A percentile compares a stretch with the other conserved stretches of the same genome.
Evolutionary conservation across 768 basidiomycete genomes (phyloP).

Genomic region (Collybia mongolica): DNA sequence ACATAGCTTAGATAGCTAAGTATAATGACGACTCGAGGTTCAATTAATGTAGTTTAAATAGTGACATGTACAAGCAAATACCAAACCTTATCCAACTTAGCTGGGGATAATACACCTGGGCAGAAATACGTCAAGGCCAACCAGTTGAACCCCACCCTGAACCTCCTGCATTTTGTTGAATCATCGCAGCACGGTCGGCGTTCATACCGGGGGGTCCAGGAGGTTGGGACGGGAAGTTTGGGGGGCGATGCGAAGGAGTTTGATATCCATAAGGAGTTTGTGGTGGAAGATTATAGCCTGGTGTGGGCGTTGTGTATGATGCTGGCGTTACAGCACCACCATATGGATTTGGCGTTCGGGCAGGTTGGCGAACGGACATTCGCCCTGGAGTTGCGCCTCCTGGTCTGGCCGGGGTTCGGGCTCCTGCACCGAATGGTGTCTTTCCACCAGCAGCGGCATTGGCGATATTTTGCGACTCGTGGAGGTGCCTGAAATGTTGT

Average conservation of each 20-base stretch:
- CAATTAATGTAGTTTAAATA: too few species aligned
- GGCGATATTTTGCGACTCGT: constrained; percentile 68
- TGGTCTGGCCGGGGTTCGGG: constrained; percentile 75
- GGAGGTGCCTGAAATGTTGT: constrained; percentile 56
- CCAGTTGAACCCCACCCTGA: constrained; percentile 21
- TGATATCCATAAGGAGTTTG: constrained; percentile 47
- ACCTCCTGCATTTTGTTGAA: constrained; percentile 38
- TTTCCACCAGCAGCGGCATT: constrained; percentile 58
- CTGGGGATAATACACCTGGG: not conserved
- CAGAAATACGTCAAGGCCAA: constrained; percentile 14
- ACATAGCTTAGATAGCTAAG: too few species aligned
- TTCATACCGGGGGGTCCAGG: constrained; percentile 61
- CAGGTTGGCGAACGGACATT: constrained; percentile 70
- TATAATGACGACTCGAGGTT: too few species aligned
- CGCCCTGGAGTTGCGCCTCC: constrained; percentile 82
- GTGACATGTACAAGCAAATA: constrained; percentile 10
- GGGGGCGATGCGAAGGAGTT: constrained; percentile 44
- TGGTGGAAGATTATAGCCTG: constrained; percentile 22
- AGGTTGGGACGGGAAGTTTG: constrained; percentile 36
- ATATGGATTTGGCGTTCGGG: constrained; percentile 78
- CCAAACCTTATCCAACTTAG: not conserved
- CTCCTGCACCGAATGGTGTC: constrained; percentile 76
- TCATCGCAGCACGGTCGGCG: constrained; percentile 63
- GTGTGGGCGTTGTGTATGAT: not conserved
- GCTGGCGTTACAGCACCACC: not conserved